These are phyloP conservation scores for Phyllosticta ampelicida DNA, from an alignment of 2,329 filamentous ascomycete species.

Conservation along the genomic window DNA sequence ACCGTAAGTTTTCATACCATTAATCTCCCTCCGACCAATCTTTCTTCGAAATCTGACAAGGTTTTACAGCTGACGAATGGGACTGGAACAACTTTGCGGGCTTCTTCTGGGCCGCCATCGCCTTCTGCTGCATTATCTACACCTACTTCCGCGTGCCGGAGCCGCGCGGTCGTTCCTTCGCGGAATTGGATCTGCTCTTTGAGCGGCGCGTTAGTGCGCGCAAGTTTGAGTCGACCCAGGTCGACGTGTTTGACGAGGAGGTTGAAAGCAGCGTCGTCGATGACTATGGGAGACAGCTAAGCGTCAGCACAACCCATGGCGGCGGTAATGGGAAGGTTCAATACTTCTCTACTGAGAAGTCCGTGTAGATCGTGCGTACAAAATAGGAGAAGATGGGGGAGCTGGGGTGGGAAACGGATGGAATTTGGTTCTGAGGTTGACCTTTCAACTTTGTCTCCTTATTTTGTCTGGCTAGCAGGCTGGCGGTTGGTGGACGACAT, in stretches of 20 bases:
- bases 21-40: too few relatives aligned
- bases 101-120: slow-evolving; percentile 79
- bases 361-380: background rate
- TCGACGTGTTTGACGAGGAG: slow-evolving; percentile 42
- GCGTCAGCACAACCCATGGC: background rate
- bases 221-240: slow-evolving; percentile 53
- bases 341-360: background rate
- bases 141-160: slow-evolving; percentile 74
- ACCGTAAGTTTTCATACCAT: slow-evolving; percentile 34
- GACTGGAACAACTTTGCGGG: slow-evolving; percentile 80
- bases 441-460: too few relatives aligned
- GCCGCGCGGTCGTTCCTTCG: slow-evolving; percentile 68
- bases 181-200: slow-evolving; percentile 77
- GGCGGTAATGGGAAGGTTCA: background rate
- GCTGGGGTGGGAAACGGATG: background rate
- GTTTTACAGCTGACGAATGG: slow-evolving; percentile 55
- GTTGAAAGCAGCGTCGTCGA: slow-evolving; percentile 20
- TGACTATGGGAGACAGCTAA: slow-evolving; percentile 16
- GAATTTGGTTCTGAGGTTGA: background rate
- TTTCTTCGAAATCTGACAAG: too few relatives aligned
- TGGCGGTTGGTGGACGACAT: too few relatives aligned
- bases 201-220: slow-evolving; percentile 60
- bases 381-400: background rate
- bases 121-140: slow-evolving; percentile 71
- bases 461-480: too few relatives aligned